phyloP scores from a whole-genome alignment of 2,329 filamentous ascomycete species.

The Podosphaera leucotricha region DNA sequence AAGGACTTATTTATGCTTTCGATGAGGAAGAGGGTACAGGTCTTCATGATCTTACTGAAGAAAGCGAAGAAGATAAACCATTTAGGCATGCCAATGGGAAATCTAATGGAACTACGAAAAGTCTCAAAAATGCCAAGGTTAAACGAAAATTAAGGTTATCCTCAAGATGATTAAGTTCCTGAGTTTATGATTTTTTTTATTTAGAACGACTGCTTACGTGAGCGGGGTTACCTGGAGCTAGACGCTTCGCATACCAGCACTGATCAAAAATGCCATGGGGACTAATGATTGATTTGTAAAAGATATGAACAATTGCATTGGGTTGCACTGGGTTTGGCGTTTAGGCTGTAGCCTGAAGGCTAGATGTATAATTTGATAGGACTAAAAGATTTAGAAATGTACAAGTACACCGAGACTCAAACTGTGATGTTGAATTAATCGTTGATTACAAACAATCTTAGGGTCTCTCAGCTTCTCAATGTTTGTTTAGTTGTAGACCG shows the following conservation, averaged over 20 bases:
- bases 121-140: background rate
- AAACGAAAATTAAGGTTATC: background rate
- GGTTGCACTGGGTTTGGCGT: slow-evolving; percentile 9
- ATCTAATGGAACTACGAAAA: slow-evolving; percentile 5
- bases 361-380: slow-evolving; percentile 10
- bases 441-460: background rate
- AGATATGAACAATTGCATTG: slow-evolving; percentile 6
- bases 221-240: background rate
- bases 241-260: background rate
- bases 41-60: slow-evolving; percentile 55
- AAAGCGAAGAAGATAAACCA: slow-evolving; percentile 38
- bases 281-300: background rate
- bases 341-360: slow-evolving; percentile 3
- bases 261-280: background rate
- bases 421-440: slow-evolving; percentile 1
- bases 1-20: slow-evolving; percentile 70
- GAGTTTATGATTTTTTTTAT: background rate
- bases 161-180: background rate
- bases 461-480: background rate
- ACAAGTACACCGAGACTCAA: background rate
- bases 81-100: slow-evolving; percentile 10
- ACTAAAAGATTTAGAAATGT: slow-evolving; percentile 2
- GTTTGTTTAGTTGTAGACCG: background rate
- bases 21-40: slow-evolving; percentile 60
- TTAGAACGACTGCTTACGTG: background rate